Conservation (phyloP, 129 eudicot genomes). For the Flaveria ramosissima region DNA sequence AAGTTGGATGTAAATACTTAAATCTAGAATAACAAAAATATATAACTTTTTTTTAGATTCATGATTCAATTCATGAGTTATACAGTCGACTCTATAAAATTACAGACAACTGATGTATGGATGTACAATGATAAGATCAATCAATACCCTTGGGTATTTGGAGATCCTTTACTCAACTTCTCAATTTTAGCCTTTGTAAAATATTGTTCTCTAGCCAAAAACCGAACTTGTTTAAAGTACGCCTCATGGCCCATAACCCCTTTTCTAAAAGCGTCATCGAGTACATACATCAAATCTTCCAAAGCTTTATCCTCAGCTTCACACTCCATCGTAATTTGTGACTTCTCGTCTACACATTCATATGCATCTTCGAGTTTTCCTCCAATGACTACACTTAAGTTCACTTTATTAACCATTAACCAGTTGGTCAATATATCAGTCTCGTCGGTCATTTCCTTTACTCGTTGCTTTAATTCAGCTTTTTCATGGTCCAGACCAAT, state of each 20-base stretch:
- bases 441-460: constrained; percentile 32
- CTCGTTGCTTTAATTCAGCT: constrained; percentile 36
- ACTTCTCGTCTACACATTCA: constrained; percentile 44
- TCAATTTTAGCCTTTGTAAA: constrained; percentile 39
- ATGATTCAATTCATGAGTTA: neutral
- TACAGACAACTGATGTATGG: neutral
- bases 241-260: constrained; percentile 38
- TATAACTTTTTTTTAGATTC: neutral
- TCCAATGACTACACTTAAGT: constrained; percentile 10
- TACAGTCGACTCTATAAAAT: too few relatives aligned
- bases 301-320: constrained; percentile 51
- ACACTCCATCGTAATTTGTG: constrained; percentile 38
- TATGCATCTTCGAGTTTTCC: constrained; percentile 49
- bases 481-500: constrained; percentile 41
- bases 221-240: constrained; percentile 65
- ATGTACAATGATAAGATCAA: constrained; percentile 10
- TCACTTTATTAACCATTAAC: constrained; percentile 40
- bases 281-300: constrained; percentile 59
- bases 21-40: neutral
- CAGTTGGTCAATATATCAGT: constrained; percentile 54
- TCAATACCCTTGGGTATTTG: constrained; percentile 11
- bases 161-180: constrained; percentile 26
- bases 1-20: too few relatives aligned
- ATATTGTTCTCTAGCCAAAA: constrained; percentile 66
- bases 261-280: constrained; percentile 48